These are phyloP conservation scores for Seiridium unicorne DNA, from an alignment of 2,329 filamentous ascomycete species.

Conservation along the genomic window DNA sequence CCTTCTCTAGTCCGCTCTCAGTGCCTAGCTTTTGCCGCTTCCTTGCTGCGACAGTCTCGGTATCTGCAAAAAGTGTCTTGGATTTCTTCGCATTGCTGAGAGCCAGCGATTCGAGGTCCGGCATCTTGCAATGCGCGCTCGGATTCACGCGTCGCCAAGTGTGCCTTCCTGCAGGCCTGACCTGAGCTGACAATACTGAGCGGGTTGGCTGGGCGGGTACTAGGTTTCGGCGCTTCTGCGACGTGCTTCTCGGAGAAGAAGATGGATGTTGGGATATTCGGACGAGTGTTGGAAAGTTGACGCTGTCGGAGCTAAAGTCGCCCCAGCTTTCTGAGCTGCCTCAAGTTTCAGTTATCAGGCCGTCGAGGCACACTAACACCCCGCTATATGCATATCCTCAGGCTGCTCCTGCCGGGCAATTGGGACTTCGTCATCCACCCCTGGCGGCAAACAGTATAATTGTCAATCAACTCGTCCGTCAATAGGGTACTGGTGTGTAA, in stretches of 20 bases:
- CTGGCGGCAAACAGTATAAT: too few relatives aligned
- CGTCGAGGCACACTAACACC: background rate
- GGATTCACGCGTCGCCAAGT: background rate
- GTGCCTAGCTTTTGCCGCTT: constrained; percentile 24
- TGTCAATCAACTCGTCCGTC: too few relatives aligned
- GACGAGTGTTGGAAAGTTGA: too few relatives aligned
- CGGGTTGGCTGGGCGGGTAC: too few relatives aligned
- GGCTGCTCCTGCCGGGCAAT: background rate
- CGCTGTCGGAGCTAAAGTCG: too few relatives aligned
- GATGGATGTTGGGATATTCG: too few relatives aligned
- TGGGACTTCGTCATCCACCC: too few relatives aligned
- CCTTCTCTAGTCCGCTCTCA: constrained; percentile 23
- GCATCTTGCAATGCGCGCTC: constrained; percentile 8
- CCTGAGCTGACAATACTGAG: too few relatives aligned
- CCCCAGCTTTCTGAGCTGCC: background rate
- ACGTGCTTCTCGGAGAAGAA: too few relatives aligned
- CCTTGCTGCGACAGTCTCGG: constrained; percentile 19
- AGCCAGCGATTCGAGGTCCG: constrained; percentile 25
- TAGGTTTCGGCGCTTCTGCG: too few relatives aligned
- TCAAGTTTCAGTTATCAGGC: background rate
- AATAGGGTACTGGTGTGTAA: too few relatives aligned
- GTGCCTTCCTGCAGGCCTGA: background rate
- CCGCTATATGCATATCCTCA: background rate
- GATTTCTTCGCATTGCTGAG: constrained; percentile 27
- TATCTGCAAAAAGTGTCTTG: constrained; percentile 24